Conservation (phyloP, 1,284 basidiomycete genomes). For the Tremellales sp. region DNA sequence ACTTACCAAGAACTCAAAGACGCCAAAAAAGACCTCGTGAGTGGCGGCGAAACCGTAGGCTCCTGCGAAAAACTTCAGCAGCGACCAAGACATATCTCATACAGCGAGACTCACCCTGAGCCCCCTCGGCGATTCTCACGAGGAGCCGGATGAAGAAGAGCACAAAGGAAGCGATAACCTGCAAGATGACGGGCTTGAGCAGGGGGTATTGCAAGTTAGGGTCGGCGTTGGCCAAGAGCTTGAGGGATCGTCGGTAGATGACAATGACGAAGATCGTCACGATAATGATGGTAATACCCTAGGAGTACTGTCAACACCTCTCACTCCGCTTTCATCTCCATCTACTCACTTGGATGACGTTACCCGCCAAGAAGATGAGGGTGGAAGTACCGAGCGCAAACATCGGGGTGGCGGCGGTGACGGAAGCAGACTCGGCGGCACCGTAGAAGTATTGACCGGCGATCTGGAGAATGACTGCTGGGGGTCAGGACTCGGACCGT, state of each 20-base stretch:
- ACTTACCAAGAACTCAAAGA: constrained; percentile 29
- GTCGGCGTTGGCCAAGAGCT: constrained; percentile 11
- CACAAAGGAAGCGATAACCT: constrained; percentile 20
- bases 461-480: constrained; percentile 25
- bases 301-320: not conserved
- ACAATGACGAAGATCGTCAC: constrained; percentile 16
- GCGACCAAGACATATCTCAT: not conserved
- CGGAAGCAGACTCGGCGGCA: constrained; percentile 17
- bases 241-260: constrained; percentile 19
- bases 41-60: constrained; percentile 23
- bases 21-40: constrained; percentile 29
- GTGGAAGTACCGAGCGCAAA: constrained; percentile 25
- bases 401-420: constrained; percentile 18
- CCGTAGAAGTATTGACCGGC: constrained; percentile 26
- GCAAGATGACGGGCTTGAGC: constrained; percentile 17
- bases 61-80: constrained; percentile 9
- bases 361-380: constrained; percentile 29
- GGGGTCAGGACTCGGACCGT: not conserved
- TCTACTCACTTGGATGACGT: constrained; percentile 18
- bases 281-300: constrained; percentile 23
- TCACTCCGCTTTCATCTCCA: no score
- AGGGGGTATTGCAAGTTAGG: constrained; percentile 20
- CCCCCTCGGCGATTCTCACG: constrained; percentile 29
- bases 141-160: constrained; percentile 30
- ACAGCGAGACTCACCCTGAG: constrained; percentile 23